phyloP scores from a whole-genome alignment of 1,284 basidiomycete species.

The Gymnopus androsaceus region DNA sequence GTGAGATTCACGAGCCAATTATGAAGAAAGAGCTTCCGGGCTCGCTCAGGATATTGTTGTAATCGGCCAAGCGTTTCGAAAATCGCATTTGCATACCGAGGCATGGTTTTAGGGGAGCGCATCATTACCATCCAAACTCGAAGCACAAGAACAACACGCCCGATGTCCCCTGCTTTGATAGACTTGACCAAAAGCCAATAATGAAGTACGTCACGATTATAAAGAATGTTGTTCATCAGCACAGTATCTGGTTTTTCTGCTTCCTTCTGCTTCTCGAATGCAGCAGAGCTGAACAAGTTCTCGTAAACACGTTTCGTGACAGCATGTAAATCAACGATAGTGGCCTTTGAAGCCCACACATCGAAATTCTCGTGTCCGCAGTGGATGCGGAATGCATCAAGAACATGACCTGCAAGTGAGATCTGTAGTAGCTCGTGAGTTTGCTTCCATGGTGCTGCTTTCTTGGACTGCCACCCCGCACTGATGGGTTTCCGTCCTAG shows the following conservation, averaged over 20 bases:
- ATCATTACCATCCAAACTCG: constrained; percentile 29
- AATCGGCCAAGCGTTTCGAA: constrained; percentile 25
- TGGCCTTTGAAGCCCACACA: constrained; percentile 11
- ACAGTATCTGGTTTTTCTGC: constrained; percentile 4
- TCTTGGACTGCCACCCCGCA: constrained; percentile 14
- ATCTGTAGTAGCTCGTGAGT: constrained; percentile 18
- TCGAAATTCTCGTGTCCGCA: constrained; percentile 9
- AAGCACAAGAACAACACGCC: constrained; percentile 27
- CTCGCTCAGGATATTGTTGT: constrained; percentile 1
- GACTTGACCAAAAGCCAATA: constrained; percentile 24
- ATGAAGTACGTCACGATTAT: constrained; percentile 28
- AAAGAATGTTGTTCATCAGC: constrained; percentile 19
- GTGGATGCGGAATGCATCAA: constrained; percentile 19
- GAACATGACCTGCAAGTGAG: constrained; percentile 18
- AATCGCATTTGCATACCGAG: constrained; percentile 32
- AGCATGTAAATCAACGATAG: constrained; percentile 7
- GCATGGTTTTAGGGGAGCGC: constrained; percentile 27
- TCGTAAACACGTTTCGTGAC: constrained; percentile 12
- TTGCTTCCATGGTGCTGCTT: constrained; percentile 16
- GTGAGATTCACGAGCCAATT: constrained; percentile 16
- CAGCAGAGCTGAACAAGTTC: constrained; percentile 16
- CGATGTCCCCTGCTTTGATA: constrained; percentile 32
- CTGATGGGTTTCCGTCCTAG: constrained; percentile 8
- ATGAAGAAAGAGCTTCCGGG: constrained; percentile 3
- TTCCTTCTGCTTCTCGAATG: constrained; percentile 6